Percentiles rank a stretch among this genome's conserved stretches.
phyloP scores from a whole-genome alignment of 805 yeast species.

The Saturnispora sekii region DNA sequence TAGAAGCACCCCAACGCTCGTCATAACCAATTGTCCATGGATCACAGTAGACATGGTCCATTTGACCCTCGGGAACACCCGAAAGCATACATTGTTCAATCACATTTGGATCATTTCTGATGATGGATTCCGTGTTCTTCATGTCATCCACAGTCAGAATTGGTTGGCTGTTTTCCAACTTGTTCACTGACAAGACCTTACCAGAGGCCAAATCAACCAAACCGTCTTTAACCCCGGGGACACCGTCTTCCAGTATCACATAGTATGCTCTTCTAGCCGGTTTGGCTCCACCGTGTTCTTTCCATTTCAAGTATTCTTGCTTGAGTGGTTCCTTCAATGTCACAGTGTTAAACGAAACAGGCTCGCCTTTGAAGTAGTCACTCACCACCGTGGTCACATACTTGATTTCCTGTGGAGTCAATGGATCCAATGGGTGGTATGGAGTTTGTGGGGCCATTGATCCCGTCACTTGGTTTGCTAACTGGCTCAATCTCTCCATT shows the following conservation, averaged over 20 bases:
- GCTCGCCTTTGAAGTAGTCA: constrained; percentile 35
- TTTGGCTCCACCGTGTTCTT: constrained; percentile 44
- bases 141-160: constrained; percentile 65
- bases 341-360: constrained; percentile 53
- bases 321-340: constrained; percentile 67
- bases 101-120: constrained; percentile 63
- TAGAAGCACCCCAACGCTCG: constrained; percentile 65
- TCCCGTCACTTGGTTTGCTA: constrained; percentile 52
- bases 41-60: constrained; percentile 53
- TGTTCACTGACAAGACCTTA: constrained; percentile 37
- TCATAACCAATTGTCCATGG: constrained; percentile 61
- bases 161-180: constrained; percentile 59
- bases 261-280: constrained; percentile 65
- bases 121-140: constrained; percentile 48
- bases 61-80: constrained; percentile 55
- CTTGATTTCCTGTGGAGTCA: constrained; percentile 52
- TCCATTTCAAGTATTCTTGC: constrained; percentile 54
- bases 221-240: constrained; percentile 62
- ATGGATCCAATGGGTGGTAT: constrained; percentile 64
- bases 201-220: constrained; percentile 46
- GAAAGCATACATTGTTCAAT: constrained; percentile 63
- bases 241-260: constrained; percentile 50
- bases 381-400: constrained; percentile 45
- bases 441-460: constrained; percentile 45
- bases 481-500: constrained; percentile 60